Evolutionary conservation across 2,329 filamentous ascomycete genomes (phyloP).

Genomic region (Colletotrichum liriopes): DNA sequence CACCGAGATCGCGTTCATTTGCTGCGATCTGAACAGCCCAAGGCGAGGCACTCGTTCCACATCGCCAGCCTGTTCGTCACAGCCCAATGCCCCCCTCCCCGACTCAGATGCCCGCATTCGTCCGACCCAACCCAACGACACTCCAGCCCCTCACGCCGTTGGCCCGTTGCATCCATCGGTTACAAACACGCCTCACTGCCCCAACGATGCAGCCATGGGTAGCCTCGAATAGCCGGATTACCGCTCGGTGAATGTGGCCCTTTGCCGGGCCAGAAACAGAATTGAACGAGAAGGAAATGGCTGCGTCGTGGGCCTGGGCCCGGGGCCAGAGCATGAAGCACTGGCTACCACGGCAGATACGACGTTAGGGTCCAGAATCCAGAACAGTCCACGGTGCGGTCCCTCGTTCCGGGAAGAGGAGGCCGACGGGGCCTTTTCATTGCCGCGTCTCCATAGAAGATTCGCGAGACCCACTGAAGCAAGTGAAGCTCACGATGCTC

Average conservation of each 20-base stretch:
- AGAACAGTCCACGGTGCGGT: not conserved
- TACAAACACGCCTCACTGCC: not conserved
- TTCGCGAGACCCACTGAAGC: conserved; percentile 25
- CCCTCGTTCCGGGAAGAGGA: not conserved
- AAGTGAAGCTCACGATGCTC: conserved; percentile 30
- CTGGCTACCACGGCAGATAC: not conserved
- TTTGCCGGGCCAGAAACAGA: not conserved
- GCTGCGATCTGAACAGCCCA: conserved; percentile 17
- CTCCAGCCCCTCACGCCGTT: not conserved
- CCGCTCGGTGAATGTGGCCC: not conserved
- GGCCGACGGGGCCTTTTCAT: not conserved
- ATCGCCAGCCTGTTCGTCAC: conserved; percentile 1
- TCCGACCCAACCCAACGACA: not conserved
- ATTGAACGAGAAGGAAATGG: not conserved
- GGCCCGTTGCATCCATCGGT: not conserved
- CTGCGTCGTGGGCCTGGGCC: conserved; percentile 21
- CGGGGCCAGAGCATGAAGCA: conserved; percentile 1
- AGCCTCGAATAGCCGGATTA: conserved; percentile 22
- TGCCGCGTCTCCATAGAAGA: conserved; percentile 28
- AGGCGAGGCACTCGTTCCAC: conserved; percentile 20
- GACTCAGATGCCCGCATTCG: not conserved
- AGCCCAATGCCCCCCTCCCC: not conserved
- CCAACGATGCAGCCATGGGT: conserved; percentile 6
- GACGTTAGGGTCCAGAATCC: not conserved
- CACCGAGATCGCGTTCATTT: conserved; percentile 25